Conservation (phyloP, 2,329 filamentous ascomycete species). For the Berkeleyomyces basicola region DNA sequence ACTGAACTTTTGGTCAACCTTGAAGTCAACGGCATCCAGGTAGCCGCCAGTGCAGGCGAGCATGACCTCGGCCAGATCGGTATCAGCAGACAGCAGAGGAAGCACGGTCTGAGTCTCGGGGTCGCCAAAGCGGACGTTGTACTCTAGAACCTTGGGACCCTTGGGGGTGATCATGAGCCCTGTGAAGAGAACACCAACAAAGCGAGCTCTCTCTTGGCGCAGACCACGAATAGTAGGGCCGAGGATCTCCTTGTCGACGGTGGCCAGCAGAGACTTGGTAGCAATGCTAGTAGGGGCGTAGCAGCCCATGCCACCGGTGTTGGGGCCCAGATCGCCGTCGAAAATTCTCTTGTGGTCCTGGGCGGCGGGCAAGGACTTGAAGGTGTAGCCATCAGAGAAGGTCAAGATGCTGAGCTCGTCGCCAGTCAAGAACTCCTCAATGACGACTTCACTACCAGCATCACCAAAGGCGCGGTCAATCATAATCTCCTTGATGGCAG, state of each 20-base stretch:
- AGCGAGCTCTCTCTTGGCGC: slow-evolving; percentile 59
- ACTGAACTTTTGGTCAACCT: slow-evolving; percentile 53
- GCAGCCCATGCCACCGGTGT: slow-evolving; percentile 95
- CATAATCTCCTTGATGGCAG: slow-evolving; percentile 81
- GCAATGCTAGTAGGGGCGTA: slow-evolving; percentile 81
- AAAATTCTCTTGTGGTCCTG: slow-evolving; percentile 95
- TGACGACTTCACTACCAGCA: slow-evolving; percentile 81
- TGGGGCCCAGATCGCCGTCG: slow-evolving; percentile 78
- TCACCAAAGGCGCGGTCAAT: slow-evolving; percentile 68
- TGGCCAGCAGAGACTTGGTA: slow-evolving; percentile 55
- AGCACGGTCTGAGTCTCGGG: slow-evolving; percentile 82
- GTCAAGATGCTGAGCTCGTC: slow-evolving; percentile 85
- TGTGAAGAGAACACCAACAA: slow-evolving; percentile 64
- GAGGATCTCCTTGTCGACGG: slow-evolving; percentile 68
- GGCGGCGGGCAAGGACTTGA: slow-evolving; percentile 70
- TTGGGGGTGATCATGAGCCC: slow-evolving; percentile 81
- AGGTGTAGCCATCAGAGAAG: slow-evolving; percentile 77
- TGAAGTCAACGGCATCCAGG: slow-evolving; percentile 52
- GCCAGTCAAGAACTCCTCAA: slow-evolving; percentile 83
- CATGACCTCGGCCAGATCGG: slow-evolving; percentile 79
- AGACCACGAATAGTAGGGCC: slow-evolving; percentile 81
- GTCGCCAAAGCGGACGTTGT: slow-evolving; percentile 86
- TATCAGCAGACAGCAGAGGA: slow-evolving; percentile 57
- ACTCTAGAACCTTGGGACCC: slow-evolving; percentile 74
- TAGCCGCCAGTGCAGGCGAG: slow-evolving; percentile 63